These are phyloP conservation scores for Sporothrix luriei DNA, from an alignment of 2,329 filamentous ascomycete genomes.

Conservation along the genomic window DNA sequence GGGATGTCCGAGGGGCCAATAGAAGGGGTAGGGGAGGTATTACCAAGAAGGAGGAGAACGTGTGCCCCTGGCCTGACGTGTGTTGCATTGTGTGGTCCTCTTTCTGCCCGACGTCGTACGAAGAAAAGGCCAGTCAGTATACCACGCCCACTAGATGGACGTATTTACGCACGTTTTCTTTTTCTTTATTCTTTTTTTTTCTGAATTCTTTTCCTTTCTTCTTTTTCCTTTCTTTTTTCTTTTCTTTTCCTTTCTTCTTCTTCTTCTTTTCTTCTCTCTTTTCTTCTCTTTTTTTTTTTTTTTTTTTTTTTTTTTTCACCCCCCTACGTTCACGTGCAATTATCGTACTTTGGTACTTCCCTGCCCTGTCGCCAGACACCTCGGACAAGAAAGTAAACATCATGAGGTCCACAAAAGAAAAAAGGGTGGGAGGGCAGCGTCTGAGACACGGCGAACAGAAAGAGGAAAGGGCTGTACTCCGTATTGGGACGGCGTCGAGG, in stretches of 20 bases:
- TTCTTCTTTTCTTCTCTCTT: too few species aligned
- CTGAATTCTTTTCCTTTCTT: too few species aligned
- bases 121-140: neutral
- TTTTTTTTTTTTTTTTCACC: too few species aligned
- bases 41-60: neutral
- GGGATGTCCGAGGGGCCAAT: conserved; percentile 25
- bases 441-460: neutral
- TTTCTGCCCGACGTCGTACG: conserved; percentile 14
- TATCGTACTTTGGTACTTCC: too few species aligned
- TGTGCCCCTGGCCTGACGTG: conserved; percentile 15
- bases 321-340: too few species aligned
- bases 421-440: neutral
- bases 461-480: conserved; percentile 5
- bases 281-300: too few species aligned
- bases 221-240: too few species aligned
- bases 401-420: too few species aligned
- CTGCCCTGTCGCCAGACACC: too few species aligned
- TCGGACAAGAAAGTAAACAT: too few species aligned
- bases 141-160: neutral
- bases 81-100: neutral
- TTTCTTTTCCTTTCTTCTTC: too few species aligned
- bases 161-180: conserved; percentile 6
- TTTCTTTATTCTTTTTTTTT: neutral
- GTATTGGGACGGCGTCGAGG: neutral
- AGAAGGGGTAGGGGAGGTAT: neutral